Evolutionary conservation across 805 yeast species (phyloP), one percentile per base, ranked within the genome.

Genomic region (Candida nanaspora): DNA sequence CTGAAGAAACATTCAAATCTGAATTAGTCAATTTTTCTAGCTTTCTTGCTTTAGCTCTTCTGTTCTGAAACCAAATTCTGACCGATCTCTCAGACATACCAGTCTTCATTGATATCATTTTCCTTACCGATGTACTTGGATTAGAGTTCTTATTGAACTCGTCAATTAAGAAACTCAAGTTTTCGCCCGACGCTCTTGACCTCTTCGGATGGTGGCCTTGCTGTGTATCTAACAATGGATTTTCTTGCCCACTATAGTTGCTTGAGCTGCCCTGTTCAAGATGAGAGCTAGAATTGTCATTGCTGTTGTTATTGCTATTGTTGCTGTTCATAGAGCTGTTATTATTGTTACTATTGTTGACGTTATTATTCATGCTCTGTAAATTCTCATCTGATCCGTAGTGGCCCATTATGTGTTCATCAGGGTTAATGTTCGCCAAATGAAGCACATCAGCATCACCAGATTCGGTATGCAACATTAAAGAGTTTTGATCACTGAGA

Each of bases 11-110:
- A 18, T 18, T 16, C 15, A 18, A 15, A 21, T 47, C 52, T 32
- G 50, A 47, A 35, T 51, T 46, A 33, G 54, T 62, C 57, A 71
- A 61, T 42, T 80, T 70, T 50, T 79, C 84, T 52, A 74, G 60
- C 59, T 83, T 83, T 52, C 88, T 70, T 34, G 78, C 70, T 56
- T 84, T 85, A 18, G 93, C 93, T 46, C 97, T 66, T 51, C 89
- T 68, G 57, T 87, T 87, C 59, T 88, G 97, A 54, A 86, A 88
- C 96, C 96, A 88, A 33, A 88, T 88, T 41, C 95, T 71, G 2
- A 88, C 95, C 13, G 89, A 86, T 46, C 93, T 74, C 51, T 88
- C 96, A 13, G 88, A 76, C 85, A 87, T 81, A 16, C 82, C 84
- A 1, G 94, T 84, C 45, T 71, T 70, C 2, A 72, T 77, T 31